A percentile compares a stretch with the other conserved stretches of the same genome.
Evolutionary conservation across 129 eudicot species (phyloP).

Genomic region (Flaveria trinervia): DNA sequence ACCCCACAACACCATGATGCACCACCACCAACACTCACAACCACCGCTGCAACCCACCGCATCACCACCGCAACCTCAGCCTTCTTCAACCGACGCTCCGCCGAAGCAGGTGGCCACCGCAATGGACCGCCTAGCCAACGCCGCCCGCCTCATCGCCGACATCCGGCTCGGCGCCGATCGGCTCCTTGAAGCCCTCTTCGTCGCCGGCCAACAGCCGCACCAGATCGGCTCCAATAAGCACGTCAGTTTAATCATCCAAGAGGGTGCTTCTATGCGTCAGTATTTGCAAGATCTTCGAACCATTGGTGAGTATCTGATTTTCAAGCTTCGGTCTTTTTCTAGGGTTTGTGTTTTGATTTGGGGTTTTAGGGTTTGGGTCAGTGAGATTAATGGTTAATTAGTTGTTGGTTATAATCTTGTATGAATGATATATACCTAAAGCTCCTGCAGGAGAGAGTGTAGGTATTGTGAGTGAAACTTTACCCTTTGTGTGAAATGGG

Average conservation of each 20-base stretch:
- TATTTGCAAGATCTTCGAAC: conserved; percentile 80
- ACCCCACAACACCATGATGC: conserved; percentile 28
- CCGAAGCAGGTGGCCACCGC: conserved; percentile 91
- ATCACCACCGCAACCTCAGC: conserved; percentile 29
- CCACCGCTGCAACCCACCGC: conserved; percentile 31
- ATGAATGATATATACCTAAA: neutral
- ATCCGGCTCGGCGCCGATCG: conserved; percentile 94
- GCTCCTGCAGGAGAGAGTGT: neutral
- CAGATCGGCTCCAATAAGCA: conserved; percentile 53
- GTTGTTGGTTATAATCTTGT: neutral
- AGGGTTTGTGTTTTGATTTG: conserved; percentile 11
- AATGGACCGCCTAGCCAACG: conserved; percentile 78
- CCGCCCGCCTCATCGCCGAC: conserved; percentile 87
- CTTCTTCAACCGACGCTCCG: conserved; percentile 55
- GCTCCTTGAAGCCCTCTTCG: conserved; percentile 80
- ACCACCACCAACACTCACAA: conserved; percentile 38
- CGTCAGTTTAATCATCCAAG: conserved; percentile 51
- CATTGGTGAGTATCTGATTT: conserved; percentile 47
- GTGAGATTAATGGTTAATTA: neutral
- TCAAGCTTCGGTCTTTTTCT: neutral
- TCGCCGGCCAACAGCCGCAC: conserved; percentile 60
- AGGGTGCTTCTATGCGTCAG: conserved; percentile 80
- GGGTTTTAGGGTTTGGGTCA: conserved; percentile 7
- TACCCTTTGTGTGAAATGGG: neutral
- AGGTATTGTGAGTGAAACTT: neutral